phyloP scores from a whole-genome alignment of 2,329 filamentous ascomycete species.

The Fusarium sp. region DNA sequence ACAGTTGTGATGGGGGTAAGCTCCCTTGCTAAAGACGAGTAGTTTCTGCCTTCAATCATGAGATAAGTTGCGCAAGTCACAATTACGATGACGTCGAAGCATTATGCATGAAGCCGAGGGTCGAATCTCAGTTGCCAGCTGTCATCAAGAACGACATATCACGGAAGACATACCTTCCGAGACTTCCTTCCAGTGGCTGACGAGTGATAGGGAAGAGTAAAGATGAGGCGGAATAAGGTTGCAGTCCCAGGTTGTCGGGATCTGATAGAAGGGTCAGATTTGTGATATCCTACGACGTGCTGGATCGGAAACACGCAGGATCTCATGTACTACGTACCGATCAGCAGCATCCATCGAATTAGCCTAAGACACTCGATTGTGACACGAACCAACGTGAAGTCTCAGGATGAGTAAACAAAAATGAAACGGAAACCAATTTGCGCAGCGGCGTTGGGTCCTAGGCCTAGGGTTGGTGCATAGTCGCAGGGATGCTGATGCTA shows the following conservation, averaged over 20 bases:
- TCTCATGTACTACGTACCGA: conserved; percentile 39
- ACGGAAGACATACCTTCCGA: conserved; percentile 3
- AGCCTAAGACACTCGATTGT: conserved; percentile 16
- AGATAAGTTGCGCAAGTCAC: not conserved
- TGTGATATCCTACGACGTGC: conserved; percentile 32
- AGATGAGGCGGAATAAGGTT: conserved; percentile 10
- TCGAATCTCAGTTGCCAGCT: conserved; percentile 2
- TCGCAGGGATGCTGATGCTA: conserved; percentile 14
- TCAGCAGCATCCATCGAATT: not conserved
- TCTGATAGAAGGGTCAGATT: conserved; percentile 20
- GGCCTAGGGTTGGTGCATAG: not conserved
- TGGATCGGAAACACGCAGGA: conserved; percentile 43
- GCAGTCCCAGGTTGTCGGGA: conserved; percentile 20
- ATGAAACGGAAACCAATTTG: conserved; percentile 1
- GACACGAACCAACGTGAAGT: conserved; percentile 19
- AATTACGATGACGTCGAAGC: not conserved
- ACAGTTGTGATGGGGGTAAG: not conserved
- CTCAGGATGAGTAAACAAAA: not conserved
- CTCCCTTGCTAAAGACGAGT: not conserved
- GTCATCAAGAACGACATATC: not conserved
- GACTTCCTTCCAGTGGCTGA: not conserved
- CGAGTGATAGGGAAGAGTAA: conserved; percentile 8
- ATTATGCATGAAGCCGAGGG: conserved; percentile 7
- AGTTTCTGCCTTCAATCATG: not conserved
- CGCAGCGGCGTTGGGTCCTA: not conserved